phyloP scores from a whole-genome alignment of 1,284 basidiomycete species.

The Abortiporus biennis region DNA sequence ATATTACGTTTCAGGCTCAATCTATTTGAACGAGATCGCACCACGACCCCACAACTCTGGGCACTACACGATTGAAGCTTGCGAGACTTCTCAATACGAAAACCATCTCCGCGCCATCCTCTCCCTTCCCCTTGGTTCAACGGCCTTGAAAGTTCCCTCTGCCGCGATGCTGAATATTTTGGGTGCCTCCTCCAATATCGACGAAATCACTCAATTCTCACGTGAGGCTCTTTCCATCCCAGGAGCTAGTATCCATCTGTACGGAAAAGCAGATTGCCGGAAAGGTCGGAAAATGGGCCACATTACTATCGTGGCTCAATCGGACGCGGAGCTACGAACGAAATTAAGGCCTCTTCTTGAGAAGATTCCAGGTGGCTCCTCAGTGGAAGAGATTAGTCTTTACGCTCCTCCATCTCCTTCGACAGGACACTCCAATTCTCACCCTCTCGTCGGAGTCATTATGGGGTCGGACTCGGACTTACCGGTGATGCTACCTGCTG shows the following conservation, averaged over 20 bases:
- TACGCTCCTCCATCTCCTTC: conserved; percentile 45
- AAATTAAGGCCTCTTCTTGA: conserved; percentile 70
- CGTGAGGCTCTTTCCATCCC: conserved; percentile 57
- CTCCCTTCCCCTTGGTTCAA: conserved; percentile 85
- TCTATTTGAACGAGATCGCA: conserved; percentile 96
- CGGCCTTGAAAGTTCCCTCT: conserved; percentile 82
- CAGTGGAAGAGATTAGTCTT: conserved; percentile 42
- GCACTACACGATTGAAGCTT: conserved; percentile 99
- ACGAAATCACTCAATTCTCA: conserved; percentile 50
- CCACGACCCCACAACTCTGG: conserved; percentile 99
- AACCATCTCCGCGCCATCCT: conserved; percentile 98
- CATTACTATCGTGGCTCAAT: conserved; percentile 84
- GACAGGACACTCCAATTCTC: conserved; percentile 51
- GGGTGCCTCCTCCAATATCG: conserved; percentile 66
- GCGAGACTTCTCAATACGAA: conserved; percentile 94
- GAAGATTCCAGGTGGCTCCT: conserved; percentile 50
- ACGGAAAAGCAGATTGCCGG: conserved; percentile 88
- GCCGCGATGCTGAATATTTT: conserved; percentile 96
- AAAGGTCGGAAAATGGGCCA: conserved; percentile 98
- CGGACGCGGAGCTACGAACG: conserved; percentile 70
- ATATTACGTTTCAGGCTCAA: conserved; percentile 42
- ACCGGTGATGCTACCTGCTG: conserved; percentile 87
- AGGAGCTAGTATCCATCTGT: conserved; percentile 85
- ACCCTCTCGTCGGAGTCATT: conserved; percentile 90
- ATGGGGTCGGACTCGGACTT: conserved; percentile 99